phyloP scores from a whole-genome alignment of 768 basidiomycete genomes.

The Cubamyces sp. region DNA sequence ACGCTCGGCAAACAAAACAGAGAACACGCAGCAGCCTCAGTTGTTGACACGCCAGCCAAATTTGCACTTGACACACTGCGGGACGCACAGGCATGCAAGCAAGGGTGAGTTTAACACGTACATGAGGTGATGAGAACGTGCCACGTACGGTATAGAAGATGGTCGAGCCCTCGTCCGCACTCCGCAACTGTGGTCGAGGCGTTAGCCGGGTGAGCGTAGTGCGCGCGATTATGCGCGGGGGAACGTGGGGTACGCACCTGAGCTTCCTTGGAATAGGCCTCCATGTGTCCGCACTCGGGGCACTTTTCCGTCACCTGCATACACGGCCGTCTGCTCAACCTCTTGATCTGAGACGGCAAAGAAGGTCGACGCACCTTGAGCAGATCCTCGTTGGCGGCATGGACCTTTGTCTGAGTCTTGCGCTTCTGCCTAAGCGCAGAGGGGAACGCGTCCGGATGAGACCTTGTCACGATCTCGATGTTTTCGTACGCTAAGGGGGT shows the following conservation, averaged over 20 bases:
- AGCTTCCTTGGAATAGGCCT: constrained; percentile 87
- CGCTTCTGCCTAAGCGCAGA: constrained; percentile 84
- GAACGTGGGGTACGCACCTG: constrained; percentile 53
- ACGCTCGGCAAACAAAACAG: background rate
- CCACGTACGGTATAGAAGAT: constrained; percentile 87
- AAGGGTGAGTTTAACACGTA: constrained; percentile 19
- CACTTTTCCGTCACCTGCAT: constrained; percentile 86
- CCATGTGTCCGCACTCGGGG: constrained; percentile 81
- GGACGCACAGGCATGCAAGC: background rate
- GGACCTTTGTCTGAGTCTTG: constrained; percentile 85
- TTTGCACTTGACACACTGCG: constrained; percentile 74
- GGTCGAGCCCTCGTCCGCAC: constrained; percentile 94
- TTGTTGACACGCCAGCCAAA: constrained; percentile 86
- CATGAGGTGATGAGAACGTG: background rate
- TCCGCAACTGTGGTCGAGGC: constrained; percentile 59
- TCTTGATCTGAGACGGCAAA: background rate
- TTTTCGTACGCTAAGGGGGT: constrained; percentile 80
- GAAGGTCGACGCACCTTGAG: constrained; percentile 49
- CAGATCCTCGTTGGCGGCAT: constrained; percentile 68
- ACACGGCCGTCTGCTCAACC: background rate
- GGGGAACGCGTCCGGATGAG: constrained; percentile 94
- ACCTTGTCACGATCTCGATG: constrained; percentile 85
- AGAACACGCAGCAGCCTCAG: constrained; percentile 34
- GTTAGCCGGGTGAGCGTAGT: background rate
- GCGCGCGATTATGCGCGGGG: background rate